Conservation (phyloP, 176 grass and related monocot genomes). For the Microstegium vimineum region DNA sequence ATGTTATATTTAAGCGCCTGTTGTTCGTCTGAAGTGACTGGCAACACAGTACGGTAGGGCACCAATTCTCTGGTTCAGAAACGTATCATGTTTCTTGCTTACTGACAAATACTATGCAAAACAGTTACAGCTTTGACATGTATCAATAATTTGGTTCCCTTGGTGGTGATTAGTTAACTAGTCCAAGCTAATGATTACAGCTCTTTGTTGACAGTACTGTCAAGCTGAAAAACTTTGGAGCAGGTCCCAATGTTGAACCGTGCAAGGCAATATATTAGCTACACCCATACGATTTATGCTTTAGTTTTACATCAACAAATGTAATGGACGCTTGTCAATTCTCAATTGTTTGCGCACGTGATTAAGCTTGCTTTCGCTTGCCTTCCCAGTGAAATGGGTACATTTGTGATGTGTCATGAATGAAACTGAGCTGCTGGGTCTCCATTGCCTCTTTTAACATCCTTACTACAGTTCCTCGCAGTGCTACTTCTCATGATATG, state of each 20-base stretch:
- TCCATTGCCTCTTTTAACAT: background rate
- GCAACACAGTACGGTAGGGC: background rate
- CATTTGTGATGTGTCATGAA: background rate
- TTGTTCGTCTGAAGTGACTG: background rate
- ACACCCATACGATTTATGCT: background rate
- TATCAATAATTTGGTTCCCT: background rate
- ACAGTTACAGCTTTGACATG: background rate
- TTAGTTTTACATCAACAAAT: background rate
- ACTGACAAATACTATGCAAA: background rate
- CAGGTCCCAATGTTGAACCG: background rate
- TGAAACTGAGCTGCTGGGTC: background rate
- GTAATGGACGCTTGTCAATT: background rate
- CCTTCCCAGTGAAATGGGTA: background rate
- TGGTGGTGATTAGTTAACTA: background rate
- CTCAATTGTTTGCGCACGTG: background rate
- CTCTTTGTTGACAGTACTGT: background rate
- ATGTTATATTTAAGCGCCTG: background rate
- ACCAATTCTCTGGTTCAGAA: background rate
- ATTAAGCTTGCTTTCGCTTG: background rate
- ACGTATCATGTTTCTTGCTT: background rate
- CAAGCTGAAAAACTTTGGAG: background rate
- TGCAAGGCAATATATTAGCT: background rate
- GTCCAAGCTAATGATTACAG: background rate
- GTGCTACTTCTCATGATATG: background rate
- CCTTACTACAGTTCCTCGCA: background rate